Conservation (phyloP, 768 basidiomycete species). For the Exsudoporus frostii region DNA sequence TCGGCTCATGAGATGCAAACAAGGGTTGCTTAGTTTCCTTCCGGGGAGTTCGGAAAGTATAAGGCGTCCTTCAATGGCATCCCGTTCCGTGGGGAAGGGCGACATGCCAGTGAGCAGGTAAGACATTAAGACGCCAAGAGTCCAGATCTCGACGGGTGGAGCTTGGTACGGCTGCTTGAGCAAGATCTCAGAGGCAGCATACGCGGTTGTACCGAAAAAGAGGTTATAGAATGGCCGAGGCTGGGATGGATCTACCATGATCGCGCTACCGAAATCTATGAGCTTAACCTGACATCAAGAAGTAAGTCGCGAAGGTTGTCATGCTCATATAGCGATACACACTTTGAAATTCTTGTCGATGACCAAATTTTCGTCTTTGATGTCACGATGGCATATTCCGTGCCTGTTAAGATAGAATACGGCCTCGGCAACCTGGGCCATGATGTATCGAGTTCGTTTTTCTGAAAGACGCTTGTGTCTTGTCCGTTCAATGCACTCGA, state of each 20-base stretch:
- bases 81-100: conserved; percentile 86
- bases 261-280: conserved; percentile 93
- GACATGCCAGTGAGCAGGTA: conserved; percentile 91
- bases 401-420: conserved; percentile 76
- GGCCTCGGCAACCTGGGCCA: conserved; percentile 83
- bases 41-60: conserved; percentile 43
- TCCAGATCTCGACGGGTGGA: conserved; percentile 95
- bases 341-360: conserved; percentile 74
- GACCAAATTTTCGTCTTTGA: conserved; percentile 95
- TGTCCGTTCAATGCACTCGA: conserved; percentile 92
- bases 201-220: conserved; percentile 94
- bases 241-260: conserved; percentile 60
- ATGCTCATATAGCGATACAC: not conserved
- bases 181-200: conserved; percentile 93
- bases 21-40: conserved; percentile 41
- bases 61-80: conserved; percentile 68
- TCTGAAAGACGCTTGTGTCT: conserved; percentile 78
- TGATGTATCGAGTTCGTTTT: conserved; percentile 74
- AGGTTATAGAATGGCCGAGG: conserved; percentile 67
- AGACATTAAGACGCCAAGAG: conserved; percentile 89
- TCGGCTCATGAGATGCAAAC: conserved; percentile 61
- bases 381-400: conserved; percentile 91
- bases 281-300: conserved; percentile 68
- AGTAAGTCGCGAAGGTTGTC: conserved; percentile 9
- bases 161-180: conserved; percentile 86